Evolutionary conservation across 441 rosid genomes (phyloP).

Genomic region (Eruca vesicaria): DNA sequence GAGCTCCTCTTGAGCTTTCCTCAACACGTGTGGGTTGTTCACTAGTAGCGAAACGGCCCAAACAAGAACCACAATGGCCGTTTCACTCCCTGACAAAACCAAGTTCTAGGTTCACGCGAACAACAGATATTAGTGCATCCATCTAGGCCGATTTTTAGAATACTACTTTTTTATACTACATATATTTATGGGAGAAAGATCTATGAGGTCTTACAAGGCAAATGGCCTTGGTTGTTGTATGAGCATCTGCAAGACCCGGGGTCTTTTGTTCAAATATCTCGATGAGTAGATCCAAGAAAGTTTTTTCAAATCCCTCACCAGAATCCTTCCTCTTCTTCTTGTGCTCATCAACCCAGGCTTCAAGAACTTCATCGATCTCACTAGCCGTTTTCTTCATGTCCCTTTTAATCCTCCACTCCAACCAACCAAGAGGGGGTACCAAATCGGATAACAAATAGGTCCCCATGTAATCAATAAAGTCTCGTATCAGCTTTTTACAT

Average conservation of each 20-base stretch:
- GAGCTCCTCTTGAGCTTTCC: conserved; percentile 34
- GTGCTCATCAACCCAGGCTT: conserved; percentile 46
- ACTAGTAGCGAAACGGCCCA: conserved; percentile 10
- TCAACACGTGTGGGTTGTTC: conserved; percentile 20
- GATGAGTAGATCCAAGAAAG: conserved; percentile 47
- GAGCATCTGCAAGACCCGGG: conserved; percentile 18
- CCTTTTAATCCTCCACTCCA: conserved; percentile 42
- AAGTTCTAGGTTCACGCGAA: not conserved
- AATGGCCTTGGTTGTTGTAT: conserved; percentile 35
- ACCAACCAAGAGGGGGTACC: conserved; percentile 42
- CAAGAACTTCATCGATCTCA: conserved; percentile 27
- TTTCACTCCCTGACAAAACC: not conserved
- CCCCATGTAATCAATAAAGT: conserved; percentile 32
- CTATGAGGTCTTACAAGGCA: conserved; percentile 25
- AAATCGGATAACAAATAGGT: conserved; percentile 36
- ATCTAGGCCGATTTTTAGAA: too few species aligned
- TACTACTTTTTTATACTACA: too few species aligned
- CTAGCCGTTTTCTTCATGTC: conserved; percentile 38
- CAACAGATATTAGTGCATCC: not conserved
- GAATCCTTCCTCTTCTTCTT: conserved; percentile 26
- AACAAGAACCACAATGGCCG: not conserved
- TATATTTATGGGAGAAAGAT: too few species aligned
- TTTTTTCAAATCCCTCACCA: conserved; percentile 18
- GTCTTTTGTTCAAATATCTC: conserved; percentile 21
- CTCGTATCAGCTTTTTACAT: conserved; percentile 20